A percentile compares a stretch with the other conserved stretches of the same genome.
Conservation (phyloP, 345 rosid genomes). For the Acer yangbiense region DNA sequence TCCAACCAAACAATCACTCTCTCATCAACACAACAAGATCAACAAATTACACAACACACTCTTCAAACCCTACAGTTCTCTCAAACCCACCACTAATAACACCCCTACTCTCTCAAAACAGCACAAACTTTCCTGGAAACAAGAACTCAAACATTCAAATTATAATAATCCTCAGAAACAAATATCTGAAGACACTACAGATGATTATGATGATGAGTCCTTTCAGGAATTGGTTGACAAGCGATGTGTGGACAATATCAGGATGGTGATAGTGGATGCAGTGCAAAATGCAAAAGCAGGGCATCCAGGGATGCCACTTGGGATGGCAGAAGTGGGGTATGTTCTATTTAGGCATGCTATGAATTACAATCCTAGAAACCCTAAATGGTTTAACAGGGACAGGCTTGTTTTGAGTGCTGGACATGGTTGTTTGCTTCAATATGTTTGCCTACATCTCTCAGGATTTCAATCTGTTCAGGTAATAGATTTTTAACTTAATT, state of each 20-base stretch:
- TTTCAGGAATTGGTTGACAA: conserved; percentile 26
- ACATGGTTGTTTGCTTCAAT: conserved; percentile 46
- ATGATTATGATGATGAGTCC: conserved; percentile 6
- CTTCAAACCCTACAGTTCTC: background rate
- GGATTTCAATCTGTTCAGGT: conserved; percentile 40
- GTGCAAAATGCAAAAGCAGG: conserved; percentile 43
- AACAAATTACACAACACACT: background rate
- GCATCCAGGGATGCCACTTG: conserved; percentile 43
- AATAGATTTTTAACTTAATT: background rate
- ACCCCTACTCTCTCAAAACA: background rate
- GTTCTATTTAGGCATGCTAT: conserved; percentile 32
- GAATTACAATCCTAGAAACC: conserved; percentile 36
- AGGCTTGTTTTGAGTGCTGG: conserved; percentile 49
- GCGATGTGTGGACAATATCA: conserved; percentile 34
- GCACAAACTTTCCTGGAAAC: conserved; percentile 23
- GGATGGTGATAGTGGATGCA: conserved; percentile 42
- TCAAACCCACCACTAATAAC: background rate
- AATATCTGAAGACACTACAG: background rate
- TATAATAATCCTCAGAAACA: background rate
- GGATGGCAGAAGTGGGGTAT: conserved; percentile 37
- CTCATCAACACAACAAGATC: background rate
- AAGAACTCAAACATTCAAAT: conserved; percentile 18
- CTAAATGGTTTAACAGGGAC: conserved; percentile 45
- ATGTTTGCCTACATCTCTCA: conserved; percentile 44
- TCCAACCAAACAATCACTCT: background rate